These are phyloP conservation scores for Chytriomyces hyalinus DNA, from an alignment of 192 early-diverging fungal species.

Conservation along the genomic window DNA sequence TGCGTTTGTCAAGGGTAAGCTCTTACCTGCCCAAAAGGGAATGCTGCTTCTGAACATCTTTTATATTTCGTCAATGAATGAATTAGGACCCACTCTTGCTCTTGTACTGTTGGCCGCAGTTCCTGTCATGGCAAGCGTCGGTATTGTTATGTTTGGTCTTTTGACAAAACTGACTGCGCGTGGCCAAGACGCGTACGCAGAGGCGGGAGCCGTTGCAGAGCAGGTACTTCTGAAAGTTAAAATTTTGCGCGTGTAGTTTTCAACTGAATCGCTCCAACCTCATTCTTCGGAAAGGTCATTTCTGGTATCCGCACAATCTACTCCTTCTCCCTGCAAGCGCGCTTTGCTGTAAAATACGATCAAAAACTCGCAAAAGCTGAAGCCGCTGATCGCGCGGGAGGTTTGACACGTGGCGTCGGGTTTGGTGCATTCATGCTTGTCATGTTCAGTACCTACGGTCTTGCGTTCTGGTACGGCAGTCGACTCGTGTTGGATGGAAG, in stretches of 20 bases:
- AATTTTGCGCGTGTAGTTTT: not conserved
- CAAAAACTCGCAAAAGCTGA: slow-evolving; percentile 69
- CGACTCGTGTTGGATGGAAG: slow-evolving; percentile 54
- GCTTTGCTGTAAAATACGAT: slow-evolving; percentile 69
- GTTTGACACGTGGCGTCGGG: slow-evolving; percentile 61
- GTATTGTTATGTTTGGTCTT: slow-evolving; percentile 81
- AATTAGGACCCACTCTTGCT: slow-evolving; percentile 24
- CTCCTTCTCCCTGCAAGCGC: slow-evolving; percentile 79
- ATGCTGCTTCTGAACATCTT: not conserved
- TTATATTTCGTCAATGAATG: not conserved
- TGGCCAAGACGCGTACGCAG: slow-evolving; percentile 70
- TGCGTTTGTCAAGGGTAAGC: slow-evolving; percentile 70
- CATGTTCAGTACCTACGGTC: slow-evolving; percentile 76
- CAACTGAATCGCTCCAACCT: not conserved
- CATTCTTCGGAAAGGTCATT: slow-evolving; percentile 52
- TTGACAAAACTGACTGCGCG: slow-evolving; percentile 67
- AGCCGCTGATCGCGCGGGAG: slow-evolving; percentile 65
- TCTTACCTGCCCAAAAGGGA: not conserved
- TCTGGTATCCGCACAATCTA: slow-evolving; percentile 86
- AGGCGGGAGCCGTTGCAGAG: slow-evolving; percentile 83
- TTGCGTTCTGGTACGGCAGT: slow-evolving; percentile 87
- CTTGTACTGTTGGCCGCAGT: slow-evolving; percentile 29
- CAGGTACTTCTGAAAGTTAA: slow-evolving; percentile 46
- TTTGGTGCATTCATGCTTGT: slow-evolving; percentile 78
- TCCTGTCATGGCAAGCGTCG: slow-evolving; percentile 47